These are phyloP conservation scores for Prunus kanzakura DNA, from an alignment of 306 rosid species.

Conservation along the genomic window DNA sequence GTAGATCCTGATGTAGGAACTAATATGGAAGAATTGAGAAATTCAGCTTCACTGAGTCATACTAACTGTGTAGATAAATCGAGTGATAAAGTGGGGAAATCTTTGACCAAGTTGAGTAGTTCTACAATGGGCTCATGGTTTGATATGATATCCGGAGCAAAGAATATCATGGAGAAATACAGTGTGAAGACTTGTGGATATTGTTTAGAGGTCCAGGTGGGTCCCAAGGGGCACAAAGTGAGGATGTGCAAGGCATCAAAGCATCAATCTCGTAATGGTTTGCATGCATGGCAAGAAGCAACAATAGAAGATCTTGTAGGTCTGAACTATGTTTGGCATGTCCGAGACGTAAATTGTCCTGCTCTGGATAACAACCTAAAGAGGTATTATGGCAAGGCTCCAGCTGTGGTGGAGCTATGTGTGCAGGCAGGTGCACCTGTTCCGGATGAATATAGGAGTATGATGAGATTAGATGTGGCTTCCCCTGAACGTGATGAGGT, in stretches of 20 bases:
- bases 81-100: slow-evolving; percentile 23
- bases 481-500: slow-evolving; percentile 70
- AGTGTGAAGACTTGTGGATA: slow-evolving; percentile 72
- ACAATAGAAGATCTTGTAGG: slow-evolving; percentile 59
- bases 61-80: slow-evolving; percentile 27
- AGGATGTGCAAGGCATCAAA: slow-evolving; percentile 85
- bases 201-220: slow-evolving; percentile 83
- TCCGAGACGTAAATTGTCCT: slow-evolving; percentile 50
- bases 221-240: slow-evolving; percentile 87
- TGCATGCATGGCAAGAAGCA: slow-evolving; percentile 96
- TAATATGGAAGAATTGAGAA: slow-evolving; percentile 23
- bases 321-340: slow-evolving; percentile 87
- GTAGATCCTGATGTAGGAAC: slow-evolving; percentile 20
- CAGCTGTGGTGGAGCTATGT: slow-evolving; percentile 84
- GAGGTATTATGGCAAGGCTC: slow-evolving; percentile 88
- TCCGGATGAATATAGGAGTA: slow-evolving; percentile 63
- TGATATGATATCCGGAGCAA: slow-evolving; percentile 67
- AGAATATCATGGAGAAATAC: slow-evolving; percentile 73
- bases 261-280: slow-evolving; percentile 83
- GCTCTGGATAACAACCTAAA: slow-evolving; percentile 67
- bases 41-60: slow-evolving; percentile 23
- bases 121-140: slow-evolving; percentile 61
- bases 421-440: slow-evolving; percentile 74
- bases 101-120: slow-evolving; percentile 38
- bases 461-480: slow-evolving; percentile 92